Conservation (phyloP, 805 yeast species). For the Candida golubevii region DNA sequence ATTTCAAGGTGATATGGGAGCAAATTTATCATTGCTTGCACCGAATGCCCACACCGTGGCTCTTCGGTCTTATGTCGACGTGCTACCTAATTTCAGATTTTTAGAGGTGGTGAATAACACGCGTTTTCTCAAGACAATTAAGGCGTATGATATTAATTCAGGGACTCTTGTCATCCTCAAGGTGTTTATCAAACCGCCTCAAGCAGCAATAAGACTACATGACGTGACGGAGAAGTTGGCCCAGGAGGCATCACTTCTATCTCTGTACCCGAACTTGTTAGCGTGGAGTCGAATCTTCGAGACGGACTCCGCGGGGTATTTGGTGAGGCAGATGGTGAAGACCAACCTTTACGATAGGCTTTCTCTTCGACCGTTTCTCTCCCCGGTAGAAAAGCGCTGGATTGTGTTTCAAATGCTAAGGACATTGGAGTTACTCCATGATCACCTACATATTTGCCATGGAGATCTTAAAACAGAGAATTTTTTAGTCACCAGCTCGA, state of each 20-base stretch:
- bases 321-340: constrained; percentile 75
- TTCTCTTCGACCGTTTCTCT: constrained; percentile 82
- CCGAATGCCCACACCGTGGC: constrained; percentile 93
- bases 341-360: constrained; percentile 84
- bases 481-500: constrained; percentile 80
- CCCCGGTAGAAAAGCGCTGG: constrained; percentile 77
- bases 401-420: constrained; percentile 72
- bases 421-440: constrained; percentile 63
- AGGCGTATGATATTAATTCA: constrained; percentile 61
- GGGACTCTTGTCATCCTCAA: constrained; percentile 72
- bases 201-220: constrained; percentile 25
- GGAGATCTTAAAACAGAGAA: constrained; percentile 94
- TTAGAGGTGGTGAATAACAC: constrained; percentile 72
- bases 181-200: constrained; percentile 70
- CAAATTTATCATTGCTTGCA: constrained; percentile 76
- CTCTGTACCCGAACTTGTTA: constrained; percentile 51
- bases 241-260: constrained; percentile 38
- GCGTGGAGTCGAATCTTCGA: constrained; percentile 75
- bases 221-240: constrained; percentile 24
- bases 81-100: constrained; percentile 70
- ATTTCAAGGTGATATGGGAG: constrained; percentile 57
- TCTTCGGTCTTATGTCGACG: constrained; percentile 82
- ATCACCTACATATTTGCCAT: constrained; percentile 53
- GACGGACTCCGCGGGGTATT: constrained; percentile 87
- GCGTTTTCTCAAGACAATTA: constrained; percentile 79